Base-by-base conservation (phyloP, 1,284 basidiomycete genomes). In the Melampsora americana region DNA sequence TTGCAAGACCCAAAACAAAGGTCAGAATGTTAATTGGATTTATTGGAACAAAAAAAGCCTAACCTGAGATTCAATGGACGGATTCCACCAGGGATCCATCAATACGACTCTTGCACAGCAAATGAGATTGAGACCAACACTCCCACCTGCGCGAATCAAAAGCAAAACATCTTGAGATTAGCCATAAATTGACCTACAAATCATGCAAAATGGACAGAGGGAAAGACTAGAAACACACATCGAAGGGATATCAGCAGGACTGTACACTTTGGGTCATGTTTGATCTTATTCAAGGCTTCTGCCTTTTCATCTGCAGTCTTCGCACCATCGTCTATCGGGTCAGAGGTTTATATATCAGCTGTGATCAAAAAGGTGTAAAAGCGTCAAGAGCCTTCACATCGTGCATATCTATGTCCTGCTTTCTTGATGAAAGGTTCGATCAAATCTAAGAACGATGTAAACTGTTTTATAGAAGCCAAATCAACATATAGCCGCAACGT, bases 101-200 rank as follows among this genome's bases (percentile, higher is more conserved):
- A 80, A 73, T 39, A 82, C 76, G 28, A 81, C 80, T 18, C 79
- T 78, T 26, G 78, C 79, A 84, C 95, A 98, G 69, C 89, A 90
- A 0, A 94, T 97, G 80, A 99, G 82, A 82, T 99, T 99, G 56
- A 99, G 86, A 68, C 94, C 93, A 88, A 79, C 26, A 77, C 50
- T 73, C 14, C 71, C 71, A 66, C 71, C 71, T 73, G 3, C 11
- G 53, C 23, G 46, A 26, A 39, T 18, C 18, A 42, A 28, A 16
- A 46, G 7, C 18, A n/a, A 30, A 53, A 53, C 32, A 26, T 32
- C 53, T 12, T 11, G 3, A 44, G 42, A 44, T 44, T 14, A 14
- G 42, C 42, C 42, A 44, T 44, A 14, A 44, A 14, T 44, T 44
- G 42, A 14, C 42, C 12, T 44, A 44, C 42, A 44, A 14, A 14